These are phyloP conservation scores for Rubroshorea leprosula DNA, from an alignment of 345 rosid genomes.

Conservation along the genomic window DNA sequence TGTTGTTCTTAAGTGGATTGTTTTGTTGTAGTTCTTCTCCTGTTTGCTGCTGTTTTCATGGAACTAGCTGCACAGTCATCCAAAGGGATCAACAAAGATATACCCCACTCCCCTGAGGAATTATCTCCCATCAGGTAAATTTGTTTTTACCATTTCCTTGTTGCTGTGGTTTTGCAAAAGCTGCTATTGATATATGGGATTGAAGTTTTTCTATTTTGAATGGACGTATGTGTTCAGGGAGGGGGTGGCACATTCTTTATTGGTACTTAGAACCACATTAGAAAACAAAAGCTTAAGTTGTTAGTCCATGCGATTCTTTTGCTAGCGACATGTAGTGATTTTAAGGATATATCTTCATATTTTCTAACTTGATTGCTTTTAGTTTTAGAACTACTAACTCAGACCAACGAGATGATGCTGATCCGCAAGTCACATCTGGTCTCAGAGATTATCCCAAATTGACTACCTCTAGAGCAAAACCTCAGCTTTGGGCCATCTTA, in stretches of 20 bases:
- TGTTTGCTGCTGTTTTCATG: constrained; percentile 82
- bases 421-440: constrained; percentile 28
- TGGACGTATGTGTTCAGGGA: neutral
- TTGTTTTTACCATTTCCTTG: constrained; percentile 5
- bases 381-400: constrained; percentile 38
- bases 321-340: neutral
- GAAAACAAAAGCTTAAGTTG: neutral
- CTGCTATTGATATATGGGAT: neutral
- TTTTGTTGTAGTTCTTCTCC: constrained; percentile 55
- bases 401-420: constrained; percentile 37
- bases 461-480: constrained; percentile 39
- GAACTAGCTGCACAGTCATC: constrained; percentile 87
- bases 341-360: neutral
- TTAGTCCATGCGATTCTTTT: neutral
- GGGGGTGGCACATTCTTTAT: neutral
- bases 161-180: neutral
- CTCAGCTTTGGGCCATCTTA: constrained; percentile 68
- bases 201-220: neutral
- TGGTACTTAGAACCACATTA: neutral
- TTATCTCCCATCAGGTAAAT: constrained; percentile 58
- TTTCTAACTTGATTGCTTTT: constrained; percentile 17
- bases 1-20: constrained; percentile 11
- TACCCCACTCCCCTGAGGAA: constrained; percentile 55
- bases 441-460: constrained; percentile 38
- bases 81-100: constrained; percentile 64